phyloP scores from a whole-genome alignment of 2,329 filamentous ascomycete genomes.

The Rhinocladiella similis region DNA sequence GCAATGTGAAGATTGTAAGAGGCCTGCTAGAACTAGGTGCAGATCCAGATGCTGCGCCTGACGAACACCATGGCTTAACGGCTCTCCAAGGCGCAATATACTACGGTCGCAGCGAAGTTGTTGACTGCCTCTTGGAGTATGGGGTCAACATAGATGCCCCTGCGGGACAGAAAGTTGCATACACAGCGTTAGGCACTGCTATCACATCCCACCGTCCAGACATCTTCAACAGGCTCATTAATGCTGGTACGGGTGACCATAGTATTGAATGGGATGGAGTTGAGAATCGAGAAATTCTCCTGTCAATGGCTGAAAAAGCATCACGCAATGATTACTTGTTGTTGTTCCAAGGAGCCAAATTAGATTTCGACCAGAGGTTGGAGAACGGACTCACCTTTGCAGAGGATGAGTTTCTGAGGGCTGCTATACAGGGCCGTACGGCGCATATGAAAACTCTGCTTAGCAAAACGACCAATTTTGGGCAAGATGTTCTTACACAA shows the following conservation, averaged over 20 bases:
- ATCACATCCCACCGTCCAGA: not conserved
- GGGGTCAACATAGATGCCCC: constrained; percentile 2
- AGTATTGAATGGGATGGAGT: constrained; percentile 4
- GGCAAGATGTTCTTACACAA: not conserved
- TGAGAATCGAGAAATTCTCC: not conserved
- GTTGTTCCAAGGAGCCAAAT: not conserved
- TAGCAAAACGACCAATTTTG: not conserved
- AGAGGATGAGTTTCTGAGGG: not conserved
- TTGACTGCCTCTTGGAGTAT: constrained; percentile 3
- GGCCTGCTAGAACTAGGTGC: constrained; percentile 20
- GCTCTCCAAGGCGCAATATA: constrained; percentile 13
- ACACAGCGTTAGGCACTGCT: constrained; percentile 6
- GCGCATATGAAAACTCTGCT: not conserved
- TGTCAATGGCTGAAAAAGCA: constrained; percentile 2
- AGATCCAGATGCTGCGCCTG: constrained; percentile 24
- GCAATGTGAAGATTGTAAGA: constrained; percentile 23
- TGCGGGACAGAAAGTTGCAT: not conserved
- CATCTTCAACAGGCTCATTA: constrained; percentile 25
- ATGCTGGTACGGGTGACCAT: constrained; percentile 39
- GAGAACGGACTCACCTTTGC: not conserved
- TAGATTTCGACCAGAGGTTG: not conserved
- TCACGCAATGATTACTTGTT: not conserved
- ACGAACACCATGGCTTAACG: constrained; percentile 10
- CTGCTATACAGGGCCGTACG: not conserved
- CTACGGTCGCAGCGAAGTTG: constrained; percentile 19